These are phyloP conservation scores for Phytophthora sp. DNA, from an alignment of 352 stramenopile genomes.

Conservation along the genomic window DNA sequence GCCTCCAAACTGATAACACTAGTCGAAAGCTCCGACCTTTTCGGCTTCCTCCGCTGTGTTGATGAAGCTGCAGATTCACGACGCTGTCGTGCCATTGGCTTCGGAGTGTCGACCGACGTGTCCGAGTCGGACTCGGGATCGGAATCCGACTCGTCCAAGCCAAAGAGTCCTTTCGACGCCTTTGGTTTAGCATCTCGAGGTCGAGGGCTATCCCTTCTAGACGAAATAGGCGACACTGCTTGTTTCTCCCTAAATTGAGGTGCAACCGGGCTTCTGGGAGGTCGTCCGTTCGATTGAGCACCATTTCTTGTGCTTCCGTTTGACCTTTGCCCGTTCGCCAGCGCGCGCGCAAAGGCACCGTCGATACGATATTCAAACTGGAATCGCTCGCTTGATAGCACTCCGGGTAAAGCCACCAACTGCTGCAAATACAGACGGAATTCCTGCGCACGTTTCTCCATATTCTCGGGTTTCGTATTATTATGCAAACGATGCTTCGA, in stretches of 20 bases:
- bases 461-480: constrained; percentile 84
- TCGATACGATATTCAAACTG: constrained; percentile 70
- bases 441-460: constrained; percentile 86
- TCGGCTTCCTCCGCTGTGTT: constrained; percentile 29
- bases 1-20: constrained; percentile 25
- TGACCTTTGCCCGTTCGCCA: constrained; percentile 30
- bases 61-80: constrained; percentile 33
- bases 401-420: constrained; percentile 50
- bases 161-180: constrained; percentile 57
- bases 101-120: constrained; percentile 39
- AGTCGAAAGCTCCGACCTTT: constrained; percentile 35
- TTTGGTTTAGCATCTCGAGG: constrained; percentile 24
- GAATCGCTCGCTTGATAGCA: constrained; percentile 70
- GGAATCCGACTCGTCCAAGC: constrained; percentile 56
- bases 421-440: constrained; percentile 79
- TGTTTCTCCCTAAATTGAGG: constrained; percentile 26
- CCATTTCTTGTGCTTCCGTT: constrained; percentile 23
- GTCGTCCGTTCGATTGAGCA: constrained; percentile 15
- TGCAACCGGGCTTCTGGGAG: constrained; percentile 35
- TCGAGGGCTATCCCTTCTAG: constrained; percentile 21
- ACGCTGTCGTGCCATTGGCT: constrained; percentile 17
- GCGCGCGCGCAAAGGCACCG: constrained; percentile 43
- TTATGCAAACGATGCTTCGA: constrained; percentile 80
- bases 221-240: constrained; percentile 17
- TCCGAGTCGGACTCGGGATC: constrained; percentile 64